Conservation (phyloP, 1,284 basidiomycete genomes). For the Cystobasidium pallidum region DNA sequence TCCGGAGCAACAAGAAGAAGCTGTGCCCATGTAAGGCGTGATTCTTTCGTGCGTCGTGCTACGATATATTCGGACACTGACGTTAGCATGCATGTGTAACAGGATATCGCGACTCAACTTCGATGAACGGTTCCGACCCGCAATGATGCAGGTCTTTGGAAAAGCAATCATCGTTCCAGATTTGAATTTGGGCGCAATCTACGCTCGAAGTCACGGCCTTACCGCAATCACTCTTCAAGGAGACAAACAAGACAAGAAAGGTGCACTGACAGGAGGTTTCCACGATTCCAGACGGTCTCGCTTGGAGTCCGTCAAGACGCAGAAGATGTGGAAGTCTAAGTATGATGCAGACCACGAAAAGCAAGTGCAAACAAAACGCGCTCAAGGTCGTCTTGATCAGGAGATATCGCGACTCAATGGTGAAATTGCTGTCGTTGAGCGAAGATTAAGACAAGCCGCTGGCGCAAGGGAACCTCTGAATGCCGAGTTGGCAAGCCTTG, state of each 20-base stretch:
- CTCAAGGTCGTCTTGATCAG: constrained; percentile 77
- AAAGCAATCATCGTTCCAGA: constrained; percentile 95
- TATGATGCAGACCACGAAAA: constrained; percentile 69
- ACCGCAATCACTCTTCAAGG: constrained; percentile 98
- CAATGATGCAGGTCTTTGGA: constrained; percentile 97
- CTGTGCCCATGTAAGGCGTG: constrained; percentile 68
- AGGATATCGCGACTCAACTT: constrained; percentile 74
- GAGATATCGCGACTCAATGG: constrained; percentile 79
- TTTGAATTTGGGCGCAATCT: constrained; percentile 87
- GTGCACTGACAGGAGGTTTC: constrained; percentile 92
- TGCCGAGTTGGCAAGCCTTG: constrained; percentile 67
- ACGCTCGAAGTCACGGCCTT: constrained; percentile 89
- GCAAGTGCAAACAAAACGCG: constrained; percentile 72
- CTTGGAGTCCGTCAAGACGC: constrained; percentile 79
- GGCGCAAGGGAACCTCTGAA: constrained; percentile 70
- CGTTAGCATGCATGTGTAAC: neutral
- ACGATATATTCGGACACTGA: neutral
- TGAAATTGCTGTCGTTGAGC: constrained; percentile 70
- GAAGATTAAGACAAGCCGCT: constrained; percentile 71
- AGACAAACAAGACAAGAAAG: constrained; percentile 96
- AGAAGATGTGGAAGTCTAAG: constrained; percentile 75
- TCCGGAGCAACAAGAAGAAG: constrained; percentile 78
- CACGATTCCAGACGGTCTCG: constrained; percentile 88
- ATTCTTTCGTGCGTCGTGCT: neutral
- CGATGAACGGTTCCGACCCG: constrained; percentile 71